phyloP scores from a whole-genome alignment of 164 flowering plant genomes.

The Tetracentron sinense region DNA sequence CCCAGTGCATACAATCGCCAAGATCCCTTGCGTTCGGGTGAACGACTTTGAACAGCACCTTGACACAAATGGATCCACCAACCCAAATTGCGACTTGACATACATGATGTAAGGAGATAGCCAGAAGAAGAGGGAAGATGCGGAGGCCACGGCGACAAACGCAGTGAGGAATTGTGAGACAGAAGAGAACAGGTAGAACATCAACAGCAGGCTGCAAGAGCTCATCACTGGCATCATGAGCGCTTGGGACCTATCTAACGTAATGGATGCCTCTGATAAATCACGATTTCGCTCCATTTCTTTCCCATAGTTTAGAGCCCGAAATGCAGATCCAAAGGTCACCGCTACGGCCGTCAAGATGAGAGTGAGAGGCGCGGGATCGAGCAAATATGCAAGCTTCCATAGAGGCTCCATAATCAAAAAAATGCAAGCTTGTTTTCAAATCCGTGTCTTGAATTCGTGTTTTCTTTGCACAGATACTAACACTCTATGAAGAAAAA shows the following conservation, averaged over 20 bases:
- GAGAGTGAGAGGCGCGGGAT: slow-evolving; percentile 76
- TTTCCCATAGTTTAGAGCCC: slow-evolving; percentile 79
- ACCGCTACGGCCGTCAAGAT: slow-evolving; percentile 78
- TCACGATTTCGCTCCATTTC: slow-evolving; percentile 88
- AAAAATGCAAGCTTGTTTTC: background rate
- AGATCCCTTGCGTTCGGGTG: slow-evolving; percentile 60
- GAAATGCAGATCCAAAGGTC: slow-evolving; percentile 77
- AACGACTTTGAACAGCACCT: slow-evolving; percentile 79
- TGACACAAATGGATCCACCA: slow-evolving; percentile 67
- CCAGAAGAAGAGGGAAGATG: slow-evolving; percentile 79
- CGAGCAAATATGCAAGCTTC: slow-evolving; percentile 73
- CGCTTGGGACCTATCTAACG: slow-evolving; percentile 82
- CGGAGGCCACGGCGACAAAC: slow-evolving; percentile 78
- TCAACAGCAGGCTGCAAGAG: slow-evolving; percentile 78
- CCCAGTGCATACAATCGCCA: slow-evolving; percentile 42
- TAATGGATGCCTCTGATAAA: slow-evolving; percentile 76
- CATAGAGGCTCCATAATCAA: slow-evolving; percentile 65
- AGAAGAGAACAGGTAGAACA: slow-evolving; percentile 91
- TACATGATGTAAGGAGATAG: slow-evolving; percentile 58
- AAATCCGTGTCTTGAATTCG: background rate
- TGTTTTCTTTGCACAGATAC: background rate
- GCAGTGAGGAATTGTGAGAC: slow-evolving; percentile 87
- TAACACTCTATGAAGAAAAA: background rate
- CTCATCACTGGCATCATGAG: slow-evolving; percentile 91
- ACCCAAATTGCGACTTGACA: slow-evolving; percentile 46